Evolutionary conservation across 176 grass and related monocot species (phyloP), one percentile per base, ranked within the genome.

Genomic region (Thinopyrum elongatum): DNA sequence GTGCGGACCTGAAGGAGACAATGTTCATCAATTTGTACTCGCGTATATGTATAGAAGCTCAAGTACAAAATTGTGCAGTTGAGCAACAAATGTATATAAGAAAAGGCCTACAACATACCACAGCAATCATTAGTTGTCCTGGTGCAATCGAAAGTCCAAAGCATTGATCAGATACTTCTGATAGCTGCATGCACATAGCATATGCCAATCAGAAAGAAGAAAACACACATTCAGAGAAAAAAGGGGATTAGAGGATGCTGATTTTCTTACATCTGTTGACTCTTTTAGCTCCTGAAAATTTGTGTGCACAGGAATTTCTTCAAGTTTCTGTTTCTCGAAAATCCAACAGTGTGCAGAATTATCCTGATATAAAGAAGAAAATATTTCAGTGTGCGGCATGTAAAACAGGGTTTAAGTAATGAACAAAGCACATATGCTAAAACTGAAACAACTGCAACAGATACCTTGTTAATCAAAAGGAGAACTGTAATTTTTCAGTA

Each of bases 331-430:
- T 91, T 47, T 87, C 38, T 89, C 33, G 69, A 86, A 82, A 22
- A 95, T 84, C 93, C 91, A 98, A 84, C 93, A 90, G 51, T 13
- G 86, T 31, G 89, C 69, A 89, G 93, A 95, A 94, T 98, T 95
- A 70, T 98, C 89, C 93, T 95, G 78, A 80, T 70, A 78, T 70
- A 77, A 88, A 74, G 34, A 53, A 39, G 86, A 70, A 91, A 55
- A 74, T 73, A n/a, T 89, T 47, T n/a, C n/a, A n/a, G n/a, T n/a
- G n/a, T n/a, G n/a, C n/a, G 49, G 16, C 35, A 65, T 29, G 46
- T 49, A 31, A 76, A 16, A 39, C 10, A 89, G 65, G 5, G 44
- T 70, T 42, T 15, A 41, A 70, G 34, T 23, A 75, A 68, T 58
- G 19, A 87, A 83, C 46, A 82, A 31, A 49, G 6, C 73, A 82